phyloP scores from a whole-genome alignment of 2,329 filamentous ascomycete species.

The Ilyonectria robusta region DNA sequence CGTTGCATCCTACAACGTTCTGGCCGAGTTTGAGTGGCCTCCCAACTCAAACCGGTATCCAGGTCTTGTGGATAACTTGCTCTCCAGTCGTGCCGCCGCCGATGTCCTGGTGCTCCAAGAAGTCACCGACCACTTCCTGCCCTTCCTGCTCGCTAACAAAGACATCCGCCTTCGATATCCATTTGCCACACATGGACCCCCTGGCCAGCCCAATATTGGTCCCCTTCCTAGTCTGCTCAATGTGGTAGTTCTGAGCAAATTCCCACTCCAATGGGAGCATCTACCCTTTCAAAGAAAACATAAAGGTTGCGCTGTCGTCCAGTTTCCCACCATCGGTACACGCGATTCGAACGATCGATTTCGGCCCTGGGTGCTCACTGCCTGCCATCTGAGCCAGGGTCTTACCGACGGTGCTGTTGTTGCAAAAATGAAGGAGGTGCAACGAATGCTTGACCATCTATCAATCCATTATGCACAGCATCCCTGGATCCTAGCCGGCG shows the following conservation, averaged over 20 bases:
- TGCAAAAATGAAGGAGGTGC: slow-evolving; percentile 70
- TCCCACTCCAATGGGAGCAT: slow-evolving; percentile 68
- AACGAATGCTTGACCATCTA: slow-evolving; percentile 64
- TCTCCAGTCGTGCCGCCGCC: slow-evolving; percentile 58
- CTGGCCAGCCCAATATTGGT: slow-evolving; percentile 63
- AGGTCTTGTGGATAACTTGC: slow-evolving; percentile 59
- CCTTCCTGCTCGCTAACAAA: slow-evolving; percentile 64
- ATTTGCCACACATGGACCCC: slow-evolving; percentile 71
- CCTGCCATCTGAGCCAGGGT: slow-evolving; percentile 74
- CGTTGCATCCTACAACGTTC: slow-evolving; percentile 68
- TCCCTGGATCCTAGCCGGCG: slow-evolving; percentile 72
- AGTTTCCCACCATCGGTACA: slow-evolving; percentile 50
- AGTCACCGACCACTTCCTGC: slow-evolving; percentile 75
- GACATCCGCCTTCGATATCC: slow-evolving; percentile 64
- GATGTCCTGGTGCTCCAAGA: slow-evolving; percentile 72
- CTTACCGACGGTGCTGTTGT: slow-evolving; percentile 71
- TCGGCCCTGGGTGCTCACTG: slow-evolving; percentile 64
- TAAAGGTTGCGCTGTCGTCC: slow-evolving; percentile 69
- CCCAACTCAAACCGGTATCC: slow-evolving; percentile 59
- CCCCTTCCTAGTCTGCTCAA: slow-evolving; percentile 74
- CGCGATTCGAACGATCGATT: slow-evolving; percentile 38
- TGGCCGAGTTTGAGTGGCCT: slow-evolving; percentile 66
- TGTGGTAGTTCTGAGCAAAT: slow-evolving; percentile 70
- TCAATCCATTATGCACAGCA: slow-evolving; percentile 55
- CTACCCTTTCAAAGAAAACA: slow-evolving; percentile 68